Evolutionary conservation across 345 rosid genomes (phyloP), one percentile per base, ranked within the genome.

Genomic region (Populus tremula): DNA sequence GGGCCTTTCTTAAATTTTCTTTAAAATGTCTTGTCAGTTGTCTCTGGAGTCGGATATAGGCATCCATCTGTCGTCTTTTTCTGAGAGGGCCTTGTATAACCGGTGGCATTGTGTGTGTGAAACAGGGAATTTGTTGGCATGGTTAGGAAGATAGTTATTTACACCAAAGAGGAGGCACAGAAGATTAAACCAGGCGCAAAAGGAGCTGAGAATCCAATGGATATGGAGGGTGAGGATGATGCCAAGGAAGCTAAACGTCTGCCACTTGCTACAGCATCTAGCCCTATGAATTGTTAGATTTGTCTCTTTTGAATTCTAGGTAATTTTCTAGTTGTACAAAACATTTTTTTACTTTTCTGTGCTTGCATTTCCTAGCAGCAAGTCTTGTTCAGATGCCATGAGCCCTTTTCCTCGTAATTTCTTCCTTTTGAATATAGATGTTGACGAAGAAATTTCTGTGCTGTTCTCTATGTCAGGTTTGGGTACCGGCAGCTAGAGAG

Each of bases 111-210:
- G 38, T 72, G 14, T 74, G 21, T 76, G 23, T 35, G 23, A 33
- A 38, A 67, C 81, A 87, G 92, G 86, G 92, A 89, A 82, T 89
- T 89, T 79, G 87, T 89, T 71, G 82, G 75, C 76, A 85, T 89
- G 89, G 92, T 83, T 31, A 80, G 85, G 0, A 89, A 85, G 82
- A 87, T 89, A 70, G 85, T 75, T 66, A 83, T 87, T 29, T 84
- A 84, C 74, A 84, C 89, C 18, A 81, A 82, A 69, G 92, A 87
- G 79, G 90, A 87, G 81, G 87, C 86, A 6, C 86, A 82, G 79
- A 86, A 65, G 83, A 87, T 87, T 89, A 79, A 41, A 49, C 86
- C 87, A 0, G 75, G 78, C 25, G 50, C 84, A 11, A 83, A 76
- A 63, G 61, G 75, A 8, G 79, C 77, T 64, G 85, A 80, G 56